Evolutionary conservation across 805 yeast genomes (phyloP), one percentile per base, ranked within the genome.

Genomic region (Candida cerambycidarum): DNA sequence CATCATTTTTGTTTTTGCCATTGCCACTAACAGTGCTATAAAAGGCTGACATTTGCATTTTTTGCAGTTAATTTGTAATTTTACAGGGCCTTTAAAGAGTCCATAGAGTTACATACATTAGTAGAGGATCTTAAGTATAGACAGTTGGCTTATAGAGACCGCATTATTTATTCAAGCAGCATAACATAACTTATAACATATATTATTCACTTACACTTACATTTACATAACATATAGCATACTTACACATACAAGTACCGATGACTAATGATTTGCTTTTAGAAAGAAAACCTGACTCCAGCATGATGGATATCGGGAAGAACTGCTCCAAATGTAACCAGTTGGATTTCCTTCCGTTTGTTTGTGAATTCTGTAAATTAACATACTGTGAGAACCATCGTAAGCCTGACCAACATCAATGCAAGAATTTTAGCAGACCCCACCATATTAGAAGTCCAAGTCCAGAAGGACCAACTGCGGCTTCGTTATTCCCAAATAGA

Each of bases 281-380:
- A 36, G 32, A 36, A 28, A 38, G 34, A 16, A 28, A 29, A 8
- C 23, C 18, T 3, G 40, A 28, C 8, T 16, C 27, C 33, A 38
- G 40, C 6, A 58, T 80, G 48, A 62, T 81, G 58, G 75, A 81
- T 37, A 71, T 81, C 5, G 86, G 86, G n/a, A 59, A 71, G 44
- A 78, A 79, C 52, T 81, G 86, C 56, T 52, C 57, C 19, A 61
- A 69, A 13, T 81, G 86, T 55, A 63, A 71, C 35, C 67, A 65
- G 46, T 61, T 79, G 5, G 86, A 81, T 55, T 81, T 80, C 48
- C 61, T 81, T 21, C 86, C 86, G 13, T 80, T 71, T 54, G 58
- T 58, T 13, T 81, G 86, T 55, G 74, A 72, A 32, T 68, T 65
- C 39, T 76, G 82, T 53, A 54, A 67, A 9, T 50, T 55, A 17